These are phyloP conservation scores for Cladorrhinum sp. DNA, from an alignment of 2,329 filamentous ascomycete genomes.

Conservation along the genomic window DNA sequence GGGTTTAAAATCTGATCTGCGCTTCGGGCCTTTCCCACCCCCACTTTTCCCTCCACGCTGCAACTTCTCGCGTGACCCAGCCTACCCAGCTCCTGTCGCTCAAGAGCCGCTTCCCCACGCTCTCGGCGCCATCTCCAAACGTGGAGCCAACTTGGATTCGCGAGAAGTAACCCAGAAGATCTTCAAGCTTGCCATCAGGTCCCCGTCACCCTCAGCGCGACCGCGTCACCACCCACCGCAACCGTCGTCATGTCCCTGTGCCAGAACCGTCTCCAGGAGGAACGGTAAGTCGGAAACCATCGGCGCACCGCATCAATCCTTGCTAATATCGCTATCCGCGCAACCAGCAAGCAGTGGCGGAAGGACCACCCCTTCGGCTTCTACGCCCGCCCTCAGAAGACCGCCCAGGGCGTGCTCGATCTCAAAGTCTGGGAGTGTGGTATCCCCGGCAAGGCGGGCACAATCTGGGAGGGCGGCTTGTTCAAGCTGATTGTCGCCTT, in stretches of 20 bases:
- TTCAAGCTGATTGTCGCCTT: slow-evolving; percentile 94
- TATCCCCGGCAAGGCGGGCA: slow-evolving; percentile 93
- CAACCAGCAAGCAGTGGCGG: slow-evolving; percentile 85
- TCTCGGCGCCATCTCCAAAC: slow-evolving; percentile 7
- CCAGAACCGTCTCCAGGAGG: slow-evolving; percentile 81
- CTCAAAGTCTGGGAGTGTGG: slow-evolving; percentile 96
- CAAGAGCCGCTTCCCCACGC: slow-evolving; percentile 18
- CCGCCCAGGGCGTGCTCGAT: slow-evolving; percentile 75
- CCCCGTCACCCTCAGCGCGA: not conserved
- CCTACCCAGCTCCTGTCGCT: not conserved
- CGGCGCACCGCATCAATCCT: not conserved
- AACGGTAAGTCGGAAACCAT: slow-evolving; percentile 59
- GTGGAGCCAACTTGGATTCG: not conserved
- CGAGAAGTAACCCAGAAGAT: not conserved
- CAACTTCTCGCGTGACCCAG: slow-evolving; percentile 12
- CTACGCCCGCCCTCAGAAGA: slow-evolving; percentile 84
- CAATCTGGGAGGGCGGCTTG: slow-evolving; percentile 94
- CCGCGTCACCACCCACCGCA: not conserved
- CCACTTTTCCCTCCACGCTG: slow-evolving; percentile 14
- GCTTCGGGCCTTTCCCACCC: slow-evolving; percentile 15
- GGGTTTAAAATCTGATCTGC: slow-evolving; percentile 15
- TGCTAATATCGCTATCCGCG: not conserved
- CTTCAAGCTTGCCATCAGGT: not conserved
- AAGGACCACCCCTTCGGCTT: slow-evolving; percentile 97
- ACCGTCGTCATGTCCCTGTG: slow-evolving; percentile 71